Evolutionary conservation across 768 basidiomycete species (phyloP).

Genomic region (Daedaleopsis sinensis): DNA sequence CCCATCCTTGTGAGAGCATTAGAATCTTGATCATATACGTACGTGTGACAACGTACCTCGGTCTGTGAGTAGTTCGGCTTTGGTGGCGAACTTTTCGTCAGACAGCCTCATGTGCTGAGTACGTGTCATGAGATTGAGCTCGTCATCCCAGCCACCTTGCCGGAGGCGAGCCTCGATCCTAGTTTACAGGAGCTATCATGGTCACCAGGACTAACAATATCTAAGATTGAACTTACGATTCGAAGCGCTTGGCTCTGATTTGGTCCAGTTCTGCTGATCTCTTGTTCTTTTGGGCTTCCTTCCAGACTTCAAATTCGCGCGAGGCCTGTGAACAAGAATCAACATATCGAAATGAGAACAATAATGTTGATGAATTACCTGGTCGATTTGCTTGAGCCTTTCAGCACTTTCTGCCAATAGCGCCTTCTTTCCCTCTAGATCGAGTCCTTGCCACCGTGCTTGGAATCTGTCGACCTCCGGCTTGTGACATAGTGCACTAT

Average conservation of each 20-base stretch:
- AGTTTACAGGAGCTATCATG: background rate
- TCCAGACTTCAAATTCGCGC: background rate
- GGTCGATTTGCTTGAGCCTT: background rate
- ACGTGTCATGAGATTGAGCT: slow-evolving; percentile 3
- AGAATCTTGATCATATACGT: too few relatives aligned
- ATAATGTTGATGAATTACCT: too few relatives aligned
- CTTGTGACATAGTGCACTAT: too few relatives aligned
- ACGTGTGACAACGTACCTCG: slow-evolving; percentile 4
- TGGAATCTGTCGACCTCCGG: background rate
- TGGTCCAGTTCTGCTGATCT: slow-evolving; percentile 4
- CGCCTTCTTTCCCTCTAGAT: background rate
- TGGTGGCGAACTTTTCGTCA: slow-evolving; percentile 6
- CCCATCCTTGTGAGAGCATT: slow-evolving; percentile 10
- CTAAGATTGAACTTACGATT: background rate
- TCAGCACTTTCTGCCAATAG: background rate
- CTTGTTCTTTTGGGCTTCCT: background rate
- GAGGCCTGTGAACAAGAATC: too few relatives aligned
- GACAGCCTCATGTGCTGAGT: background rate
- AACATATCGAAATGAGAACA: too few relatives aligned
- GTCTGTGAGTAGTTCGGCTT: slow-evolving; percentile 17
- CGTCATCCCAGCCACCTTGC: slow-evolving; percentile 13
- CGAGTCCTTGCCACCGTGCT: background rate
- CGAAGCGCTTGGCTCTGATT: background rate
- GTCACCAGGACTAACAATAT: too few relatives aligned
- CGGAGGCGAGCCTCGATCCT: slow-evolving; percentile 11